These are phyloP conservation scores for Arachnomyces sp. DNA, from an alignment of 2,329 filamentous ascomycete species.

Conservation along the genomic window DNA sequence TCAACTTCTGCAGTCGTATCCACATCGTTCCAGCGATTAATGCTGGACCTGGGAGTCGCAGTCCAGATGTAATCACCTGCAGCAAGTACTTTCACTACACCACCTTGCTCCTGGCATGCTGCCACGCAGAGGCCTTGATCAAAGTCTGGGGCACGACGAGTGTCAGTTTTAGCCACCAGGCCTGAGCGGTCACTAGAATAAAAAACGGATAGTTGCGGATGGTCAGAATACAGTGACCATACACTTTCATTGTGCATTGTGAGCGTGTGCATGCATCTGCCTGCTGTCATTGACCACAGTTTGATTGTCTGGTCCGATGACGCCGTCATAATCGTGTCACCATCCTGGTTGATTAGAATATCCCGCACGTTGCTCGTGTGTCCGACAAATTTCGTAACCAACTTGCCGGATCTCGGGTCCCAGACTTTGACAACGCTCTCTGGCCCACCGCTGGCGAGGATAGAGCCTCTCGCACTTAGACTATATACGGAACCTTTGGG, in stretches of 20 bases:
- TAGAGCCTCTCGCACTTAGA: conserved; percentile 66
- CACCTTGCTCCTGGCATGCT: conserved; percentile 86
- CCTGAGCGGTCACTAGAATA: conserved; percentile 93
- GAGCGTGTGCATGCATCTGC: conserved; percentile 93
- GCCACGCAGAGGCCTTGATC: conserved; percentile 87
- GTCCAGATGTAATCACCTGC: conserved; percentile 80
- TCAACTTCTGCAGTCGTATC: conserved; percentile 68
- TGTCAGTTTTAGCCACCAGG: conserved; percentile 92
- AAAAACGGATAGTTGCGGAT: conserved; percentile 78
- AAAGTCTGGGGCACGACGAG: conserved; percentile 65
- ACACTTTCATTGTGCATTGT: conserved; percentile 99
- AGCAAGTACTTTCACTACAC: conserved; percentile 49
- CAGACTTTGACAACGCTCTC: conserved; percentile 89
- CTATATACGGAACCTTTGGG: conserved; percentile 97
- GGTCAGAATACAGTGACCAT: conserved; percentile 87
- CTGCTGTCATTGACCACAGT: conserved; percentile 92
- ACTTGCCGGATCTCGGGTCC: conserved; percentile 81
- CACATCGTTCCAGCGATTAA: conserved; percentile 84
- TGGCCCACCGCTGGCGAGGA: conserved; percentile 86
- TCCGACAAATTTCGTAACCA: conserved; percentile 91
- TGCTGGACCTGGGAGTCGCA: conserved; percentile 79
- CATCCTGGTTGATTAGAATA: conserved; percentile 80
- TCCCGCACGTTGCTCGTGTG: conserved; percentile 92
- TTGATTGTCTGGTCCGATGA: conserved; percentile 97
- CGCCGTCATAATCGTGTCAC: conserved; percentile 85